Conservation (phyloP, 495 filamentous ascomycete genomes). For the Xylaria cubensis region DNA sequence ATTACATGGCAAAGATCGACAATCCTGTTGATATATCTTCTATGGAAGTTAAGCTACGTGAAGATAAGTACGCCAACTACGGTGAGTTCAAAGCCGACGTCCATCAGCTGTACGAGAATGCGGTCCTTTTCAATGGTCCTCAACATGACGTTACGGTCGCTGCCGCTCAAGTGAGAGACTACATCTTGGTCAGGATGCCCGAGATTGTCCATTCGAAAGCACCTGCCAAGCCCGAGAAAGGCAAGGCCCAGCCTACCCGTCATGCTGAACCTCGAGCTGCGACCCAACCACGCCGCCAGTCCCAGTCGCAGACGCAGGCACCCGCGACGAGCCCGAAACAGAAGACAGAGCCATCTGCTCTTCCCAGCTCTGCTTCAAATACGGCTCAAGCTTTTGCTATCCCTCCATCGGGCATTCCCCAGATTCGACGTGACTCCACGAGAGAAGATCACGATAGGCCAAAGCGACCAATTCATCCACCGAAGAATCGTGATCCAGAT, state of each 20-base stretch:
- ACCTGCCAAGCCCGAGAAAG: slow-evolving; percentile 60
- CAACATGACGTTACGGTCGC: slow-evolving; percentile 71
- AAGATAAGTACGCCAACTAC: slow-evolving; percentile 68
- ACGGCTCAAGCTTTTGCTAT: slow-evolving; percentile 76
- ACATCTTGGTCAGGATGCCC: slow-evolving; percentile 67
- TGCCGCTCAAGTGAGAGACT: slow-evolving; percentile 65
- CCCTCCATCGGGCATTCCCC: slow-evolving; percentile 80
- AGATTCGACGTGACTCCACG: slow-evolving; percentile 89
- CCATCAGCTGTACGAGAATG: slow-evolving; percentile 75
- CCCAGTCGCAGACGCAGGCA: slow-evolving; percentile 38
- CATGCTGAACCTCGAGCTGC: slow-evolving; percentile 51
- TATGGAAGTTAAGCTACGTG: slow-evolving; percentile 80
- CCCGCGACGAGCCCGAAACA: slow-evolving; percentile 50
- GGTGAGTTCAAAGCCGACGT: slow-evolving; percentile 75
- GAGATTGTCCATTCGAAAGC: slow-evolving; percentile 52
- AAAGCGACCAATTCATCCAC: slow-evolving; percentile 92
- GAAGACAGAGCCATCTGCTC: slow-evolving; percentile 34
- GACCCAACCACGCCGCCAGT: slow-evolving; percentile 54
- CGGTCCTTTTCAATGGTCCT: slow-evolving; percentile 79
- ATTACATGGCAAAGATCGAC: slow-evolving; percentile 76
- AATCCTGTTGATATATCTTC: slow-evolving; percentile 82
- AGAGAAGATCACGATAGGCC: slow-evolving; percentile 76
- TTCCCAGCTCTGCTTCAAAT: slow-evolving; percentile 38
- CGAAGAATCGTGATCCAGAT: slow-evolving; percentile 82
- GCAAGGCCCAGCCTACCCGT: slow-evolving; percentile 57